Evolutionary conservation across 2,329 filamentous ascomycete species (phyloP).

Genomic region (Lasiodiplodia hormozganensis): DNA sequence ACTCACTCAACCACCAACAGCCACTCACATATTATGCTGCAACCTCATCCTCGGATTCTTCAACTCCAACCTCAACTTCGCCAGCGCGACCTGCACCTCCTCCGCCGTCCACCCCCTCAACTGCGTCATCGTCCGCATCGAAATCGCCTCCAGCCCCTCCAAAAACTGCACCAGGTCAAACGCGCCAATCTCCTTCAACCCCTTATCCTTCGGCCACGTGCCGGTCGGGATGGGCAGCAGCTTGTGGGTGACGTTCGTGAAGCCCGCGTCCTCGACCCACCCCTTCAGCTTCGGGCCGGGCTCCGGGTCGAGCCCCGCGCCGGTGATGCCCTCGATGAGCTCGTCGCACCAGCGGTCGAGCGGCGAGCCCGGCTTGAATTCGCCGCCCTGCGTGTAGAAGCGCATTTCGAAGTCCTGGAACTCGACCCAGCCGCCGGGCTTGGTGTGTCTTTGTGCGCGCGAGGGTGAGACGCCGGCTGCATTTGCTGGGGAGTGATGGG

Average conservation of each 20-base stretch:
- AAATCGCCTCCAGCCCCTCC: slow-evolving; percentile 38
- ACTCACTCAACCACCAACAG: too few relatives aligned
- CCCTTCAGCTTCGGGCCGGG: slow-evolving; percentile 38
- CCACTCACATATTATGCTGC: slow-evolving; percentile 38
- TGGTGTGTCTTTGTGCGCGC: too few relatives aligned
- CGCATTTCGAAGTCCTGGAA: slow-evolving; percentile 38
- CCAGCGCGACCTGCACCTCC: slow-evolving; percentile 37
- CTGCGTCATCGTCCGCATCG: slow-evolving; percentile 32
- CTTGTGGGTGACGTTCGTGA: slow-evolving; percentile 43
- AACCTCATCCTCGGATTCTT: slow-evolving; percentile 29
- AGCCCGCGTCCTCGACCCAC: slow-evolving; percentile 41
- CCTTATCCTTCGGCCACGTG: slow-evolving; percentile 35
- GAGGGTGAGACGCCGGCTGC: not conserved
- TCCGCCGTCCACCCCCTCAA: slow-evolving; percentile 35
- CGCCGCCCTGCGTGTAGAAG: slow-evolving; percentile 10
- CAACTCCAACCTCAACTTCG: slow-evolving; percentile 35
- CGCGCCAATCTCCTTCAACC: slow-evolving; percentile 38
- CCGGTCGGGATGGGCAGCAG: slow-evolving; percentile 39
- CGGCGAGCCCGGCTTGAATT: slow-evolving; percentile 31
- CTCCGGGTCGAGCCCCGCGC: not conserved
- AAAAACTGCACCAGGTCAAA: slow-evolving; percentile 38
- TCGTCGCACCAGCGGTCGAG: slow-evolving; percentile 31
- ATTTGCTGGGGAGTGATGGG: not conserved
- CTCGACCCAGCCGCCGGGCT: slow-evolving; percentile 45
- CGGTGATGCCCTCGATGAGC: slow-evolving; percentile 1